Percentiles rank a stretch among this genome's conserved stretches.
Evolutionary conservation across 75 land plant species (phyloP).

Genomic region (Pseudotsuga menziesii): DNA sequence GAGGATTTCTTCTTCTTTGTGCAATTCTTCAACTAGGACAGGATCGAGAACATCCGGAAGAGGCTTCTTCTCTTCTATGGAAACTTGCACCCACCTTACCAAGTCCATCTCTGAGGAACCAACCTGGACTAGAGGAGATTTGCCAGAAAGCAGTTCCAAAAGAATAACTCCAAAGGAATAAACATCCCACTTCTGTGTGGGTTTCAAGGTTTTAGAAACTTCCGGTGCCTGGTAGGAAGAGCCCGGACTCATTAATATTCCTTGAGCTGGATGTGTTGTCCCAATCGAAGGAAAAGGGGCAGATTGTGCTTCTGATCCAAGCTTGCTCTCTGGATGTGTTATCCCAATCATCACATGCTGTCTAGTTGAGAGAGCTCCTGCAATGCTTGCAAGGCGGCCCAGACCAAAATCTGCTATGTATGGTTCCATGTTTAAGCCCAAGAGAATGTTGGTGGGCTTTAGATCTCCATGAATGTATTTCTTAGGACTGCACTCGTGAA

Average conservation of each 20-base stretch:
- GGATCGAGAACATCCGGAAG: slow-evolving; percentile 60
- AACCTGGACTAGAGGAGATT: slow-evolving; percentile 39
- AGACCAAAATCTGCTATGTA: slow-evolving; percentile 68
- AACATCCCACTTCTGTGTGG: slow-evolving; percentile 81
- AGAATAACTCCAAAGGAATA: slow-evolving; percentile 69
- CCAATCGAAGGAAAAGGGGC: slow-evolving; percentile 9
- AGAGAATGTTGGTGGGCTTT: slow-evolving; percentile 62
- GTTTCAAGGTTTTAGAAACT: slow-evolving; percentile 45
- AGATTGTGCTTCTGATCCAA: slow-evolving; percentile 15
- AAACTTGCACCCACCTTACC: slow-evolving; percentile 55
- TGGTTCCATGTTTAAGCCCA: slow-evolving; percentile 57
- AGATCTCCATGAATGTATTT: slow-evolving; percentile 76
- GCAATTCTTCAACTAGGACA: slow-evolving; percentile 32
- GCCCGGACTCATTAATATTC: slow-evolving; percentile 11
- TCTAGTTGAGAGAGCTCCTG: slow-evolving; percentile 19
- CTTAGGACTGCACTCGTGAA: slow-evolving; percentile 75
- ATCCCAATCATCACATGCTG: background rate
- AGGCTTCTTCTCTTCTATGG: slow-evolving; percentile 67
- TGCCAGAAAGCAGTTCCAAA: slow-evolving; percentile 65
- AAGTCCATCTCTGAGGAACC: slow-evolving; percentile 54
- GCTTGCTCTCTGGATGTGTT: slow-evolving; percentile 29
- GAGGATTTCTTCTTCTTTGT: slow-evolving; percentile 52
- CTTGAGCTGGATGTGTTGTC: background rate
- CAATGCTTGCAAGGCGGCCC: slow-evolving; percentile 52
- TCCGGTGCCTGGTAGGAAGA: slow-evolving; percentile 67